Percentiles rank a stretch among this genome's conserved stretches.
Evolutionary conservation across 2,329 filamentous ascomycete species (phyloP).

Genomic region (Phialophora chinensis): DNA sequence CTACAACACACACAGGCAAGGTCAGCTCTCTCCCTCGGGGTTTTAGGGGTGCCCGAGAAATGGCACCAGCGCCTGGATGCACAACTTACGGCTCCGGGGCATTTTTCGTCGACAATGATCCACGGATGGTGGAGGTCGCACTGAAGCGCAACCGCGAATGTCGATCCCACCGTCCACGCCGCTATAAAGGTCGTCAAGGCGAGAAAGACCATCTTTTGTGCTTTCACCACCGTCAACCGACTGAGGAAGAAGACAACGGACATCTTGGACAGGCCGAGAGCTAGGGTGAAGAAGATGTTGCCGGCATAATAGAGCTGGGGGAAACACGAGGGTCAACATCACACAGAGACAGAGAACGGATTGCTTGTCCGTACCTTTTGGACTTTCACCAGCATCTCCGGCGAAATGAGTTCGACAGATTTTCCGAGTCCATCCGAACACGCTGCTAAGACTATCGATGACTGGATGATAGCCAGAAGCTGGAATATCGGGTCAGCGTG

Average conservation of each 20-base stretch:
- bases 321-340: not conserved
- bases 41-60: not conserved
- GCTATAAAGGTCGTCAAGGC: conserved; percentile 29
- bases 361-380: conserved; percentile 33
- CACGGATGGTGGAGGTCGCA: conserved; percentile 41
- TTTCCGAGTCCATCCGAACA: conserved; percentile 46
- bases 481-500: conserved; percentile 27
- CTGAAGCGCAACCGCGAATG: conserved; percentile 40
- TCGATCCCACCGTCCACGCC: conserved; percentile 37
- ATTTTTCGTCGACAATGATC: conserved; percentile 36
- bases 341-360: not conserved
- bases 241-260: conserved; percentile 40
- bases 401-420: conserved; percentile 40
- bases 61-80: not conserved
- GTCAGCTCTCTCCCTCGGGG: conserved; percentile 2
- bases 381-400: conserved; percentile 19
- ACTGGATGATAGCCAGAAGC: conserved; percentile 44
- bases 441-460: conserved; percentile 43
- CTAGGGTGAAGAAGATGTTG: conserved; percentile 41
- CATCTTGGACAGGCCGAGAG: conserved; percentile 41
- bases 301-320: conserved; percentile 40
- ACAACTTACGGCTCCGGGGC: conserved; percentile 36
- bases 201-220: conserved; percentile 32
- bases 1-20: conserved; percentile 30
- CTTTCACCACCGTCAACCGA: conserved; percentile 33